Percentiles rank a stretch among this genome's conserved stretches.
These are phyloP conservation scores for Fusarium equiseti DNA, from an alignment of 2,329 filamentous ascomycete species.

Conservation along the genomic window DNA sequence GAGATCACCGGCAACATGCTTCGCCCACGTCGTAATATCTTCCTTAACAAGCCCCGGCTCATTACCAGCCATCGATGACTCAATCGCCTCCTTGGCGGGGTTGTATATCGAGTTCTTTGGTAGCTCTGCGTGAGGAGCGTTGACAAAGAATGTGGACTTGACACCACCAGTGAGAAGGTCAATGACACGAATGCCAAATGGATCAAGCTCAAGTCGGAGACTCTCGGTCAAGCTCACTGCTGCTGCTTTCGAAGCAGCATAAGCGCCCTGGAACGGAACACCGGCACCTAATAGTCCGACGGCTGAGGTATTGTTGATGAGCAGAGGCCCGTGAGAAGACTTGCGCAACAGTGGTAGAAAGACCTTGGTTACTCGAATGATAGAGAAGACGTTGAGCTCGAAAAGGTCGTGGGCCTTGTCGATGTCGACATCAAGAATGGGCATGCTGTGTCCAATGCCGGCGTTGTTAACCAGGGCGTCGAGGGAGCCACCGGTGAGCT, in stretches of 20 bases:
- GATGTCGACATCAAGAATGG: slow-evolving; percentile 40
- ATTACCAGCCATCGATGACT: slow-evolving; percentile 17
- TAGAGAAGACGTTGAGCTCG: slow-evolving; percentile 47
- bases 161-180: slow-evolving; percentile 46
- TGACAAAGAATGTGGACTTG: slow-evolving; percentile 37
- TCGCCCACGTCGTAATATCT: slow-evolving; percentile 21
- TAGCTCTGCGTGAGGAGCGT: not conserved
- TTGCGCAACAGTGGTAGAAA: slow-evolving; percentile 43
- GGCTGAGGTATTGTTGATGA: slow-evolving; percentile 42
- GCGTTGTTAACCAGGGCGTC: slow-evolving; percentile 51
- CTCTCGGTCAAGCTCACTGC: slow-evolving; percentile 42
- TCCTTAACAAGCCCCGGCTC: slow-evolving; percentile 2
- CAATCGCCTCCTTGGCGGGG: slow-evolving; percentile 30
- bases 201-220: slow-evolving; percentile 45
- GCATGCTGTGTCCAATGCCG: slow-evolving; percentile 44
- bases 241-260: slow-evolving; percentile 48
- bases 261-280: slow-evolving; percentile 45
- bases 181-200: slow-evolving; percentile 46
- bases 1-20: slow-evolving; percentile 33
- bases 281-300: slow-evolving; percentile 7
- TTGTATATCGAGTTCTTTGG: slow-evolving; percentile 32
- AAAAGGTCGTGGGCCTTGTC: slow-evolving; percentile 35
- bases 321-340: slow-evolving; percentile 20
- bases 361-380: slow-evolving; percentile 38
- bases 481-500: slow-evolving; percentile 42